Evolutionary conservation across 2,329 filamentous ascomycete genomes (phyloP).

Genomic region (Trichophyton simii): DNA sequence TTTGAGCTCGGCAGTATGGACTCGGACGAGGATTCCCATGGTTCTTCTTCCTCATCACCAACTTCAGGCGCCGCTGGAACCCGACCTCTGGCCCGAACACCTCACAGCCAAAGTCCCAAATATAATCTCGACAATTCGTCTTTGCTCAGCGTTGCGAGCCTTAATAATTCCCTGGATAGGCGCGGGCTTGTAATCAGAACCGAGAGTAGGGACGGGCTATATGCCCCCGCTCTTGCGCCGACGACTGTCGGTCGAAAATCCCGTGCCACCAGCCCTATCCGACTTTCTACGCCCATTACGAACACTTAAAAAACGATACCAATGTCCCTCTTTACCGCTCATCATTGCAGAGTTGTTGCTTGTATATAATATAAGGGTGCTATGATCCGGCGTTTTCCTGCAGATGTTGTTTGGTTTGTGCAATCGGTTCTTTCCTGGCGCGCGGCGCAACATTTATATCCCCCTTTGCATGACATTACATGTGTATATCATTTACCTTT

Average conservation of each 20-base stretch:
- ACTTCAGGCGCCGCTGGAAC: constrained; percentile 19
- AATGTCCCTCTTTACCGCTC: not conserved
- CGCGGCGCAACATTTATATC: not conserved
- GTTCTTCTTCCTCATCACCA: constrained; percentile 45
- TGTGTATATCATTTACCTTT: not conserved
- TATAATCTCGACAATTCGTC: constrained; percentile 31
- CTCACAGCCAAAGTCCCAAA: constrained; percentile 23
- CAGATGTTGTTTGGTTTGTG: not conserved
- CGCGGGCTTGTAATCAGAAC: constrained; percentile 67
- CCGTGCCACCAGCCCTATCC: constrained; percentile 38
- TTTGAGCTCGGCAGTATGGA: constrained; percentile 64
- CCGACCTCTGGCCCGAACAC: constrained; percentile 17
- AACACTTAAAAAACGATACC: not conserved
- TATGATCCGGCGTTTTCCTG: not conserved
- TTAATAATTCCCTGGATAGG: constrained; percentile 32
- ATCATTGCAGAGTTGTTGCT: not conserved
- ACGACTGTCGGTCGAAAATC: constrained; percentile 35
- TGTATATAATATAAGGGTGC: not conserved
- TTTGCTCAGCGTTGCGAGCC: constrained; percentile 26
- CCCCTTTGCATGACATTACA: not conserved
- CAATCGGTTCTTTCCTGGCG: not conserved
- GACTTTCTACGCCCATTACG: constrained; percentile 7
- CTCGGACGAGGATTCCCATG: constrained; percentile 49
- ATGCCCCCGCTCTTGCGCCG: constrained; percentile 40
- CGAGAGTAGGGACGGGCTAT: constrained; percentile 71